Evolutionary conservation across 1,139 yeast species (phyloP).

Genomic region (Blastobotrys petasosporus): DNA sequence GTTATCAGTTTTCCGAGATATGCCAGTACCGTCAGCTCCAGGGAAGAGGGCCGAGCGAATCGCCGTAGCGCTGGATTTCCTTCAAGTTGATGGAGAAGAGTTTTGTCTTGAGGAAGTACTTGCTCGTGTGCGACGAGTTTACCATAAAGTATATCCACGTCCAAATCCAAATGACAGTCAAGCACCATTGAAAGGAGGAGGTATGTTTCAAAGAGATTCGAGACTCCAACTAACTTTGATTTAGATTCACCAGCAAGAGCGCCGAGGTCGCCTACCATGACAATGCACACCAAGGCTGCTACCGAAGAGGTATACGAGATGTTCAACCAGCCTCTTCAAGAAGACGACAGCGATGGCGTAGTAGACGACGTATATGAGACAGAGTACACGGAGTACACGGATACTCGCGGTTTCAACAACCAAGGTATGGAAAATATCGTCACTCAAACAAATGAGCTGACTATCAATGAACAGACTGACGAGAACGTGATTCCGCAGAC

Average conservation of each 20-base stretch:
- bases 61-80: constrained; percentile 45
- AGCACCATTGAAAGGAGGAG: constrained; percentile 25
- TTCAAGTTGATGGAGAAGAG: constrained; percentile 44
- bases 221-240: no score
- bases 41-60: constrained; percentile 56
- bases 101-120: constrained; percentile 59
- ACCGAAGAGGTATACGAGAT: constrained; percentile 67
- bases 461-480: constrained; percentile 16
- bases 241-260: constrained; percentile 14
- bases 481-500: constrained; percentile 6
- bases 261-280: constrained; percentile 57
- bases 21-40: constrained; percentile 11
- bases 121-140: constrained; percentile 41
- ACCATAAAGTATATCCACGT: constrained; percentile 17
- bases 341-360: constrained; percentile 15
- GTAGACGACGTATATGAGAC: constrained; percentile 11
- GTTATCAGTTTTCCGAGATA: constrained; percentile 42
- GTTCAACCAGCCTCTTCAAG: constrained; percentile 60
- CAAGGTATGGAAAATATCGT: constrained; percentile 17
- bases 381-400: constrained; percentile 10
- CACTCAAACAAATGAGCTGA: constrained; percentile 14
- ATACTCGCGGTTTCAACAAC: constrained; percentile 5
- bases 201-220: constrained; percentile 2
- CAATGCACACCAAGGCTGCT: constrained; percentile 71
- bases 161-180: constrained; percentile 14